Percentiles rank a stretch among this genome's conserved stretches.
These are phyloP conservation scores for Blastosporella zonata DNA, from an alignment of 1,284 basidiomycete genomes.

Conservation along the genomic window DNA sequence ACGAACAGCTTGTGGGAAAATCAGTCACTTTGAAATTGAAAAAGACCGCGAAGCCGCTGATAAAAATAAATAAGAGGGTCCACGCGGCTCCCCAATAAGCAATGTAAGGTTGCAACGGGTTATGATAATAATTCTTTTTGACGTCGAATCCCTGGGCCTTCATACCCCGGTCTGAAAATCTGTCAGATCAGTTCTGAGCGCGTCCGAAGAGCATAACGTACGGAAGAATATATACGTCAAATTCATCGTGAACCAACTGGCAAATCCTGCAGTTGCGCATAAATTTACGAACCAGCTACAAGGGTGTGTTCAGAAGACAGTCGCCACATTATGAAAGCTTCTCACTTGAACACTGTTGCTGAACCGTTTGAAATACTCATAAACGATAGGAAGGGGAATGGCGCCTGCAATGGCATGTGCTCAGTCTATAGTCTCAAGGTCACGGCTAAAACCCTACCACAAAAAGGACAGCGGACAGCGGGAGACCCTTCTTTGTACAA, in stretches of 20 bases:
- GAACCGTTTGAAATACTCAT: constrained; percentile 39
- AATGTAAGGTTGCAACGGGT: constrained; percentile 53
- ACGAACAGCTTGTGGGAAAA: constrained; percentile 61
- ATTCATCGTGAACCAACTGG: constrained; percentile 72
- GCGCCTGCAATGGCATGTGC: constrained; percentile 22
- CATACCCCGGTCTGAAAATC: constrained; percentile 46
- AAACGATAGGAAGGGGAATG: constrained; percentile 37
- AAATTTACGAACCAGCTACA: constrained; percentile 42
- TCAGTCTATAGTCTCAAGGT: background rate
- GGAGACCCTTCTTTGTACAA: constrained; percentile 75
- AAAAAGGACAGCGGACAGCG: constrained; percentile 56
- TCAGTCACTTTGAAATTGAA: constrained; percentile 56
- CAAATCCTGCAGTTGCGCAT: constrained; percentile 42
- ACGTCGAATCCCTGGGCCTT: constrained; percentile 64
- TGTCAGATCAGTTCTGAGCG: constrained; percentile 1
- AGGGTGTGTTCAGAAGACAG: background rate
- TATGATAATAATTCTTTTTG: constrained; percentile 53
- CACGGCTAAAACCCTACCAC: constrained; percentile 33
- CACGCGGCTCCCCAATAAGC: constrained; percentile 55
- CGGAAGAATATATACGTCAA: constrained; percentile 75
- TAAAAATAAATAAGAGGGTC: constrained; percentile 56
- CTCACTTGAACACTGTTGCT: constrained; percentile 39
- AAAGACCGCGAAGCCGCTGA: constrained; percentile 67
- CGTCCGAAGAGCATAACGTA: constrained; percentile 26
- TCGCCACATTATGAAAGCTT: constrained; percentile 23